phyloP scores from a whole-genome alignment of 768 basidiomycete species.

The Pleurotus tuoliensis region DNA sequence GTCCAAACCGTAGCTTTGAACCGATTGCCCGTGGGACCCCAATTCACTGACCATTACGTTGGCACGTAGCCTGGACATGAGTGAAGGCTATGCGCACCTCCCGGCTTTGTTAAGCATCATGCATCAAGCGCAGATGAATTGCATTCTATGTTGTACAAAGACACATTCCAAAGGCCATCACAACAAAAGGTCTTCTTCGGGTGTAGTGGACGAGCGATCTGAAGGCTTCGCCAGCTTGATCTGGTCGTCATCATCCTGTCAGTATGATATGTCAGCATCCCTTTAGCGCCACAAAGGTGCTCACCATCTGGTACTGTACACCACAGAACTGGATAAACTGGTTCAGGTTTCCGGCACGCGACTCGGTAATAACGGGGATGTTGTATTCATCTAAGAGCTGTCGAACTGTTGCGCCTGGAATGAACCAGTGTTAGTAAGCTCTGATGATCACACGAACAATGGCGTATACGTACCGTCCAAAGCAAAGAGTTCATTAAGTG shows the following conservation, averaged over 20 bases:
- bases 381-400: constrained; percentile 35
- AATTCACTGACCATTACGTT: too few relatives aligned
- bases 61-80: too few relatives aligned
- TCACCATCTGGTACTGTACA: constrained; percentile 53
- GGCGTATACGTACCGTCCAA: background rate
- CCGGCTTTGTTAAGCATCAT: too few relatives aligned
- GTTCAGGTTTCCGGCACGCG: constrained; percentile 48
- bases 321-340: constrained; percentile 54
- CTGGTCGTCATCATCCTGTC: constrained; percentile 7
- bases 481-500: constrained; percentile 44
- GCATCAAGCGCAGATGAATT: too few relatives aligned
- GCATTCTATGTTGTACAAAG: too few relatives aligned
- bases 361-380: constrained; percentile 31
- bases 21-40: too few relatives aligned
- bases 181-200: too few relatives aligned
- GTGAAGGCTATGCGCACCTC: too few relatives aligned
- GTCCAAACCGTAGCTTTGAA: too few relatives aligned
- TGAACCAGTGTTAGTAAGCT: background rate
- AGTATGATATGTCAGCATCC: constrained; percentile 2
- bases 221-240: background rate
- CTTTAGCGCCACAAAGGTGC: background rate
- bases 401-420: constrained; percentile 27
- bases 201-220: background rate
- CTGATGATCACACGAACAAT: background rate
- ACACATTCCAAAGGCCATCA: too few relatives aligned